Conservation (phyloP, 106 monocot genomes). For the Allium fistulosum region DNA sequence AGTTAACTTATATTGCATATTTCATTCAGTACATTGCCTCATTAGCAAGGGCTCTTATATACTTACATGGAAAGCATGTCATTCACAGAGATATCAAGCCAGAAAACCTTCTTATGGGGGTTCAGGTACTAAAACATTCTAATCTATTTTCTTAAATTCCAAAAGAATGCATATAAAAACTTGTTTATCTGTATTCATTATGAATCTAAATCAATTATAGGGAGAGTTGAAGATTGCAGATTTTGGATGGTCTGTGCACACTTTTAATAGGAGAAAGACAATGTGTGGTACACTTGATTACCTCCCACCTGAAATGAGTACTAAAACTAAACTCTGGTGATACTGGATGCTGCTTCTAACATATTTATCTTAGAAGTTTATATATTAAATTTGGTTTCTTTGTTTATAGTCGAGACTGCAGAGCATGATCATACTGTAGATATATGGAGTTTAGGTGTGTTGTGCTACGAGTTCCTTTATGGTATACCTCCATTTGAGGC, state of each 20-base stretch:
- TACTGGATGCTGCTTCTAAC: too few relatives aligned
- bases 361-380: too few relatives aligned
- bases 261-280: conserved; percentile 76
- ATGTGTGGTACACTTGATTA: conserved; percentile 99
- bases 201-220: conserved; percentile 12
- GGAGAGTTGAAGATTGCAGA: conserved; percentile 98
- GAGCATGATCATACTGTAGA: conserved; percentile 97
- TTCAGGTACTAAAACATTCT: conserved; percentile 18
- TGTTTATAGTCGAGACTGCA: conserved; percentile 49
- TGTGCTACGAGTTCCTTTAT: conserved; percentile 97
- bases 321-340: neutral
- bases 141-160: too few relatives aligned
- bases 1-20: too few relatives aligned
- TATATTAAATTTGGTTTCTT: too few relatives aligned
- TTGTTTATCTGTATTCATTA: too few relatives aligned
- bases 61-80: conserved; percentile 96
- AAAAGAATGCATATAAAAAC: too few relatives aligned
- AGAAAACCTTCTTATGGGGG: conserved; percentile 89
- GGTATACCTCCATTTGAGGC: conserved; percentile 95
- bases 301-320: conserved; percentile 99
- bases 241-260: conserved; percentile 99
- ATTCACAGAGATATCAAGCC: conserved; percentile 99
- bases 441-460: conserved; percentile 94
- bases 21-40: conserved; percentile 54
- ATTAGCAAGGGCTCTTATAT: conserved; percentile 77